These are phyloP conservation scores for Sphagnum magellanicum DNA, from an alignment of 228 moss, liverwort and hornwort species.

Conservation along the genomic window DNA sequence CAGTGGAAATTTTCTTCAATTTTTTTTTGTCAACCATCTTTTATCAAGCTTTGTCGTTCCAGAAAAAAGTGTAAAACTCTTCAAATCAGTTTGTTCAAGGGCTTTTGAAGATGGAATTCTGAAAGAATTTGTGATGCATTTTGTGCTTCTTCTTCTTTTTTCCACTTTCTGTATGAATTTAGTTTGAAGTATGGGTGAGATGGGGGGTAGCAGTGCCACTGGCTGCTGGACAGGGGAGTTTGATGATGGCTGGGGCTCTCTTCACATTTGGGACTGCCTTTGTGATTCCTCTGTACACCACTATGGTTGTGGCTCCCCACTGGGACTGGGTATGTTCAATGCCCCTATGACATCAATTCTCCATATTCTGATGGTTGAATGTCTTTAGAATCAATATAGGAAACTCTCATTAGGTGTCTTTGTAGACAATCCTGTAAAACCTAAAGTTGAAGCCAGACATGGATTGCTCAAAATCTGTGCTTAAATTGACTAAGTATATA, in stretches of 20 bases:
- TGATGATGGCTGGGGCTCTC: constrained; percentile 8
- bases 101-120: neutral
- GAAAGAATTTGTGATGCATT: neutral
- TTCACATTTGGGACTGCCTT: constrained; percentile 11
- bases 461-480: too few relatives aligned
- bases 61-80: neutral
- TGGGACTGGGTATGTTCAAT: constrained; percentile 7
- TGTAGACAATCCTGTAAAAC: too few relatives aligned
- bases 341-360: neutral
- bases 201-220: neutral
- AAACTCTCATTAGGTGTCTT: neutral
- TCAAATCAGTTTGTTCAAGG: neutral
- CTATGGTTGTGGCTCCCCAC: constrained; percentile 6
- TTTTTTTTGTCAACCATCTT: neutral
- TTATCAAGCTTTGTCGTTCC: neutral
- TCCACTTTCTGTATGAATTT: neutral
- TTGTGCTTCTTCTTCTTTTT: neutral
- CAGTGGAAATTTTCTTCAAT: neutral
- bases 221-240: constrained; percentile 3
- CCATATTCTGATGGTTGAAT: neutral
- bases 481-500: too few relatives aligned
- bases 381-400: neutral
- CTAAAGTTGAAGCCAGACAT: too few relatives aligned
- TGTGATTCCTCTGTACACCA: constrained; percentile 5
- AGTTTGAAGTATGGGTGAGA: neutral